Base-by-base conservation (phyloP, 2,329 filamentous ascomycete genomes). In the Phoma herbarum region DNA sequence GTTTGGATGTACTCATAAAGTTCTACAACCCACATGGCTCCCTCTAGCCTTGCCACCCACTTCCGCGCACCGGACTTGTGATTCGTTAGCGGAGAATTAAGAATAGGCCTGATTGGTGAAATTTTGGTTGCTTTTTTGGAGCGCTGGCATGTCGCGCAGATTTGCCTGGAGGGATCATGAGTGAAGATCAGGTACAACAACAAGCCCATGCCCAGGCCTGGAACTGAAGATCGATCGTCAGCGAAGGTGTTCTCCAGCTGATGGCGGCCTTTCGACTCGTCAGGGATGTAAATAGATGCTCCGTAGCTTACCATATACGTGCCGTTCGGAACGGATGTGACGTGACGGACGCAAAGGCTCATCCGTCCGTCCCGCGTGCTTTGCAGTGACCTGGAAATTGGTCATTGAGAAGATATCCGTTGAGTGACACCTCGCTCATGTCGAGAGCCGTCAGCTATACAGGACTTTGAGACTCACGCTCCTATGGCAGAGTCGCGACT, bases 41-140 rank as follows among this genome's bases (percentile, higher is more conserved):
- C 48, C 33, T 9, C 41, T 60, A 52, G 60, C 52, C n/a, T 44
- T 37, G 22, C 33, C 26, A 49, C 39, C 53, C 60, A 57, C 51
- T 60, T 58, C 60, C 57, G 54, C 54, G 49, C 31, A 29, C 35
- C 26, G 16, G 18, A 18, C 11, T 10, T 14, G 33, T 52, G 37
- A 50, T 22, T 43, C 18, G 33, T 35, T 33, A 46, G 31, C 33
- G 39, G 45, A 51, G 31, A 43, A 42, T 41, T n/a, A 33, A 39
- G 37, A 48, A 35, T 22, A 20, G 1, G 4, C 4, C 3, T 23
- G 25, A 59, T 50, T 53, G 31, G 39, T 33, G 31, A 26, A 23
- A 12, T 7, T 9, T 50, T 16, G n/a, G 14, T 28, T 11, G 10
- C n/a, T n/a, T 28, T 26, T 14, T 22, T 35, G 8, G 26, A 22